phyloP scores from a whole-genome alignment of 805 yeast species.

The Isabelozyma heimii region DNA sequence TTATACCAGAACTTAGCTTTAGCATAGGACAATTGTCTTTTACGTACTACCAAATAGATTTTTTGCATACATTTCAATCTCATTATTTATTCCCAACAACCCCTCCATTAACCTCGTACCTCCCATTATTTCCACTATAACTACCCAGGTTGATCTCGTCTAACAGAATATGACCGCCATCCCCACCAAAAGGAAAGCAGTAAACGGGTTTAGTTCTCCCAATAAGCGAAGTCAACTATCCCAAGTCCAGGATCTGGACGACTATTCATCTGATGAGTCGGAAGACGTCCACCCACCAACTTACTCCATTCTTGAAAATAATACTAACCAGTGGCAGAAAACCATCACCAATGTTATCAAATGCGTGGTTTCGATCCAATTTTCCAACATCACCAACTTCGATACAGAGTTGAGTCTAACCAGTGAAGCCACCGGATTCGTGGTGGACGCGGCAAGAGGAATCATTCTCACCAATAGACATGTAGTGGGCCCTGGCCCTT shows the following conservation, averaged over 20 bases:
- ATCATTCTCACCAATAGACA: slow-evolving; percentile 89
- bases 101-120: no score
- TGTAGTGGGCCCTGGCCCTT: slow-evolving; percentile 95
- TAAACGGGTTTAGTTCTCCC: slow-evolving; percentile 1
- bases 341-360: slow-evolving; percentile 81
- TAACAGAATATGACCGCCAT: not conserved
- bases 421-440: slow-evolving; percentile 94
- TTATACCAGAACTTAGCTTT: no score
- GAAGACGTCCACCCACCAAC: slow-evolving; percentile 7
- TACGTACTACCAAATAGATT: no score
- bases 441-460: slow-evolving; percentile 80
- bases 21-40: no score
- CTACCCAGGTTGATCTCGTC: no score
- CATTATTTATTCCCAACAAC: no score
- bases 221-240: not conserved
- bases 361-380: slow-evolving; percentile 86
- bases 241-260: slow-evolving; percentile 9
- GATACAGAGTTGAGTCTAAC: slow-evolving; percentile 81
- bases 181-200: not conserved
- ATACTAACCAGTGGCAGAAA: slow-evolving; percentile 58
- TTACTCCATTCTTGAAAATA: slow-evolving; percentile 5
- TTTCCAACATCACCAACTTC: slow-evolving; percentile 80
- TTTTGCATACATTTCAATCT: no score
- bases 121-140: no score
- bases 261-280: slow-evolving; percentile 9